Conservation (phyloP, 768 basidiomycete species). For the Mrakia gelida region DNA sequence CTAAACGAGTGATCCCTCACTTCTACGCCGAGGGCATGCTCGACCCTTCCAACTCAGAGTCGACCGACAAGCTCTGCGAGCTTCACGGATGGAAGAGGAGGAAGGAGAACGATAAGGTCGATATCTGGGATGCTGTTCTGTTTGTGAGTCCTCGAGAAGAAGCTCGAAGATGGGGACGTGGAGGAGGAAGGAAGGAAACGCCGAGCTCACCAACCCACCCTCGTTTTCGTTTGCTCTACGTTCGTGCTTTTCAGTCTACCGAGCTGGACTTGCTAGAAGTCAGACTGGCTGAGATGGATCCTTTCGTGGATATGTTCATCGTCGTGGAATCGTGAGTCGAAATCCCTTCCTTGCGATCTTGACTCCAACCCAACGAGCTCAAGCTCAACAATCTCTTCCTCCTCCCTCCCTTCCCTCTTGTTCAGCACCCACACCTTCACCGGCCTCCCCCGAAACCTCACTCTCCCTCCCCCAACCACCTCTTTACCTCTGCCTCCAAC, state of each 20-base stretch:
- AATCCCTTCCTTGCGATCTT: conserved; percentile 33
- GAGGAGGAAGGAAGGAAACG: neutral
- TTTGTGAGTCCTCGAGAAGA: conserved; percentile 46
- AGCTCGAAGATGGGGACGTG: neutral
- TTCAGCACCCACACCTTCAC: conserved; percentile 51
- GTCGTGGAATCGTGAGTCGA: conserved; percentile 55
- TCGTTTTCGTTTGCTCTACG: neutral
- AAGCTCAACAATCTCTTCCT: conserved; percentile 53
- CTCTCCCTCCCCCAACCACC: conserved; percentile 40
- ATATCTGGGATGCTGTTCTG: conserved; percentile 57
- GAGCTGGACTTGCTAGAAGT: conserved; percentile 63
- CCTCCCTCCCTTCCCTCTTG: conserved; percentile 45
- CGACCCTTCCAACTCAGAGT: conserved; percentile 6
- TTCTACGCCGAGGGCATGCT: conserved; percentile 56
- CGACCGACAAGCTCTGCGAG: conserved; percentile 49
- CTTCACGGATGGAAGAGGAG: conserved; percentile 58
- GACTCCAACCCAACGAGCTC: neutral
- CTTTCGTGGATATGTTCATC: conserved; percentile 58
- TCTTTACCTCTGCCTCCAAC: conserved; percentile 47
- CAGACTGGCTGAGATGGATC: conserved; percentile 58
- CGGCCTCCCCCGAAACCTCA: conserved; percentile 47
- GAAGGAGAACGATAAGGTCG: conserved; percentile 33
- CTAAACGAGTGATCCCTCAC: conserved; percentile 52
- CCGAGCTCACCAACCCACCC: neutral
- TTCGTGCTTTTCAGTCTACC: conserved; percentile 39